Percentiles rank a stretch among this genome's conserved stretches.
Conservation (phyloP, 2,329 filamentous ascomycete species). For the Fusarium tupiense region DNA sequence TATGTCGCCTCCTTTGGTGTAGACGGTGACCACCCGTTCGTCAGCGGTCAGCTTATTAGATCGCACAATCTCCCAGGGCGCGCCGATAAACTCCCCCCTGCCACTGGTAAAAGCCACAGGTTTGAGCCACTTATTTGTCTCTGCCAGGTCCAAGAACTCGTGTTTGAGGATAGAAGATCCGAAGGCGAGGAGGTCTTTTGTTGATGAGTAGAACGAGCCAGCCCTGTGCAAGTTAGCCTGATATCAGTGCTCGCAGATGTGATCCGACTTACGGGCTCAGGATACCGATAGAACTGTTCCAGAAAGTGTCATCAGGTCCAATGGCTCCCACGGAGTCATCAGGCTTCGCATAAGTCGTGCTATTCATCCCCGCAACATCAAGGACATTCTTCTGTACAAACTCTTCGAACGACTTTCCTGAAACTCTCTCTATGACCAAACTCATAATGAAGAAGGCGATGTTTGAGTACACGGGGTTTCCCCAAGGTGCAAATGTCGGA, state of each 20-base stretch:
- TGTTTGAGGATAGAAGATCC: conserved; percentile 4
- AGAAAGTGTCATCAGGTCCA: background rate
- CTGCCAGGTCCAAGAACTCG: background rate
- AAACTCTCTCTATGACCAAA: conserved; percentile 5
- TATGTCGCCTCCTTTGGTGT: conserved; percentile 2
- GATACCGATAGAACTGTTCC: conserved; percentile 5
- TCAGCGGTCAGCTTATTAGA: conserved; percentile 9
- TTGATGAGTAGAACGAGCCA: conserved; percentile 10
- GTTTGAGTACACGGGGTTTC: conserved; percentile 4
- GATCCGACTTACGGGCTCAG: background rate
- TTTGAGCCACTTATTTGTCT: background rate
- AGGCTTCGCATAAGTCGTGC: conserved; percentile 8
- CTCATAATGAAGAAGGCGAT: background rate
- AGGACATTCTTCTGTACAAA: conserved; percentile 12
- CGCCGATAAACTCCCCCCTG: background rate
- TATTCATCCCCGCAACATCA: conserved; percentile 9
- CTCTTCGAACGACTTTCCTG: background rate
- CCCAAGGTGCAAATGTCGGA: background rate
- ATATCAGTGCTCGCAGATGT: fast-evolving
- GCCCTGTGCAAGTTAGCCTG: background rate
- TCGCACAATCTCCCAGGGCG: conserved; percentile 12
- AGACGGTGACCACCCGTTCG: conserved; percentile 1
- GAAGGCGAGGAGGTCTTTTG: conserved; percentile 13
- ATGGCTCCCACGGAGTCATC: conserved; percentile 13
- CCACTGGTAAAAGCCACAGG: background rate